These are phyloP conservation scores for Porogramme epimiltina DNA, from an alignment of 1,284 basidiomycete species.

Conservation along the genomic window DNA sequence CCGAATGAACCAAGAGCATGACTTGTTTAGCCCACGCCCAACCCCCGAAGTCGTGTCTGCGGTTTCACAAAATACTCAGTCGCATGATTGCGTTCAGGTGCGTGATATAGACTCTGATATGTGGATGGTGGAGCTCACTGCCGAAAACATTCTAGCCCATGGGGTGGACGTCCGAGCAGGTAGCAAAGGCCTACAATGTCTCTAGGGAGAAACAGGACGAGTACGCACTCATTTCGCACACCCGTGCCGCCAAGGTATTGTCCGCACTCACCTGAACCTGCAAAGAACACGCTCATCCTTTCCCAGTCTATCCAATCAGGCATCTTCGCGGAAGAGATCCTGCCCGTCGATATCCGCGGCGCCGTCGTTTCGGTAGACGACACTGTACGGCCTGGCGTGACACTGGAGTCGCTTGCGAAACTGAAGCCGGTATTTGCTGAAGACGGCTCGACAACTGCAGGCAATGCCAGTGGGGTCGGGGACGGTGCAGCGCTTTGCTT, in stretches of 20 bases:
- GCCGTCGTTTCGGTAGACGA: conserved; percentile 70
- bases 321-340: conserved; percentile 78
- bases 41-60: conserved; percentile 69
- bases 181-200: conserved; percentile 74
- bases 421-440: conserved; percentile 79
- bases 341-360: conserved; percentile 71
- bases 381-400: conserved; percentile 81
- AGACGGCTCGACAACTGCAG: conserved; percentile 86
- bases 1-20: not conserved
- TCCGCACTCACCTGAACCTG: no score
- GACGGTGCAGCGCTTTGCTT: conserved; percentile 94
- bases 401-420: conserved; percentile 61
- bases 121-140: no score
- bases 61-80: conserved; percentile 53
- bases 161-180: conserved; percentile 93
- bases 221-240: conserved; percentile 82
- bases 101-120: no score
- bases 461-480: conserved; percentile 92
- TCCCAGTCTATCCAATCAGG: conserved; percentile 61
- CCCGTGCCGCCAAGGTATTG: conserved; percentile 67
- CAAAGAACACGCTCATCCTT: not conserved
- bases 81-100: conserved; percentile 79
- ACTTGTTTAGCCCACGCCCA: conserved; percentile 63
- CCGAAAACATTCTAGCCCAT: conserved; percentile 63
- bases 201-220: conserved; percentile 80